Percentiles rank a stretch among this genome's conserved stretches.
Conservation (phyloP, 306 rosid species). For the Fagus crenata region DNA sequence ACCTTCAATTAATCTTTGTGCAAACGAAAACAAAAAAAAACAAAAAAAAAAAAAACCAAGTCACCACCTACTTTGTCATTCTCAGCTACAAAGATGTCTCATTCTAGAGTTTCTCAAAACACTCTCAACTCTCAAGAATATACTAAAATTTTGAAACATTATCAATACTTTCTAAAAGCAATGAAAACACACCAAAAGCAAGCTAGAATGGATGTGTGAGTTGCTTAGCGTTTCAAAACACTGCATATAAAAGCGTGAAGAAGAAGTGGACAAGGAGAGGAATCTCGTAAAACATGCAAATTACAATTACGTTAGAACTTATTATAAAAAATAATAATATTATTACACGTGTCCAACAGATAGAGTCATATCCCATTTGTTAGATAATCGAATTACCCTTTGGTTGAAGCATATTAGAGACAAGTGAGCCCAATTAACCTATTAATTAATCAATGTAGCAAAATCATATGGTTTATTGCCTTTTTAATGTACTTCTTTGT, state of each 20-base stretch:
- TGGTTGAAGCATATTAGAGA: background rate
- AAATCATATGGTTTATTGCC: too few relatives aligned
- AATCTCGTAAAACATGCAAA: slow-evolving; percentile 31
- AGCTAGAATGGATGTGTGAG: slow-evolving; percentile 13
- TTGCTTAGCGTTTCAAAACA: slow-evolving; percentile 41
- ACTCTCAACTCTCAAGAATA: slow-evolving; percentile 11
- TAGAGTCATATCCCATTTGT: slow-evolving; percentile 26
- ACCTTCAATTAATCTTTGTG: slow-evolving; percentile 20
- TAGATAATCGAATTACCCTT: background rate
- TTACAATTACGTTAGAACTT: background rate
- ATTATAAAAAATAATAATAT: background rate
- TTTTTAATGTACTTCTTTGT: too few relatives aligned
- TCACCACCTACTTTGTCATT: slow-evolving; percentile 32
- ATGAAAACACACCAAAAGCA: slow-evolving; percentile 5
- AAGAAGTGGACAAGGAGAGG: slow-evolving; percentile 36
- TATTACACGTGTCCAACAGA: slow-evolving; percentile 8
- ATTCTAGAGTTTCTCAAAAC: background rate
- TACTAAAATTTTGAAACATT: slow-evolving; percentile 8
- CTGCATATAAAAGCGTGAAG: slow-evolving; percentile 23
- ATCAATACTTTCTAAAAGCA: slow-evolving; percentile 13
- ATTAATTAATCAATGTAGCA: too few relatives aligned
- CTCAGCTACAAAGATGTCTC: background rate
- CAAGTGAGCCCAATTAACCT: background rate
- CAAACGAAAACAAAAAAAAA: background rate
- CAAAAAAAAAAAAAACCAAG: slow-evolving; percentile 31